Evolutionary conservation across 1,284 basidiomycete species (phyloP).

Genomic region (Tilletia walkeri): DNA sequence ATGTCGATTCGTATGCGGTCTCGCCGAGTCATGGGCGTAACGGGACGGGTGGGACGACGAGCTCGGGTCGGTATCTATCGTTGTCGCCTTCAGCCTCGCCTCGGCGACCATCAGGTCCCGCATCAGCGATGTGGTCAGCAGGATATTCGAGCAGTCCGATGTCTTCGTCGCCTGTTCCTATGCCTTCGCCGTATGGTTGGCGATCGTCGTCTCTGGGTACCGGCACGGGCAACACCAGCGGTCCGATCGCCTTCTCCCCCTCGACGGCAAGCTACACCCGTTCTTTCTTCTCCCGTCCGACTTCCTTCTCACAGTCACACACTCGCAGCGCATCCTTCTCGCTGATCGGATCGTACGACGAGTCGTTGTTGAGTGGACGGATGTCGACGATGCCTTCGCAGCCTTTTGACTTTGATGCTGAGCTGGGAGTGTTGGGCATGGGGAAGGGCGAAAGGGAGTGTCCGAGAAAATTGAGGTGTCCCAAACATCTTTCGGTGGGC

Average conservation of each 20-base stretch:
- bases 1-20: no score
- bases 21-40: no score
- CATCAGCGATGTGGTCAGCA: not conserved
- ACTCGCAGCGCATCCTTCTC: conserved; percentile 21
- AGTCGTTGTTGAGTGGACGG: conserved; percentile 55
- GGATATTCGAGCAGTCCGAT: not conserved
- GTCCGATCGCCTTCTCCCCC: not conserved
- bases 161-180: not conserved
- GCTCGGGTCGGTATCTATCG: not conserved
- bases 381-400: conserved; percentile 51
- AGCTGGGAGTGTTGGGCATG: conserved; percentile 54
- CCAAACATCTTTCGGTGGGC: conserved; percentile 51
- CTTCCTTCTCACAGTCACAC: not conserved
- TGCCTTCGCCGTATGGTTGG: not conserved
- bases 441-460: conserved; percentile 34
- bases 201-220: not conserved
- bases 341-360: conserved; percentile 56
- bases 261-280: not conserved
- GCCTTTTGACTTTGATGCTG: conserved; percentile 54
- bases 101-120: not conserved
- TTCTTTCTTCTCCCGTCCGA: not conserved
- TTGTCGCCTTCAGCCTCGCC: not conserved
- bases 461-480: conserved; percentile 38
- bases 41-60: not conserved
- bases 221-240: not conserved